Base-by-base conservation (phyloP, 129 eudicot species). In the Cynara cardunculus region DNA sequence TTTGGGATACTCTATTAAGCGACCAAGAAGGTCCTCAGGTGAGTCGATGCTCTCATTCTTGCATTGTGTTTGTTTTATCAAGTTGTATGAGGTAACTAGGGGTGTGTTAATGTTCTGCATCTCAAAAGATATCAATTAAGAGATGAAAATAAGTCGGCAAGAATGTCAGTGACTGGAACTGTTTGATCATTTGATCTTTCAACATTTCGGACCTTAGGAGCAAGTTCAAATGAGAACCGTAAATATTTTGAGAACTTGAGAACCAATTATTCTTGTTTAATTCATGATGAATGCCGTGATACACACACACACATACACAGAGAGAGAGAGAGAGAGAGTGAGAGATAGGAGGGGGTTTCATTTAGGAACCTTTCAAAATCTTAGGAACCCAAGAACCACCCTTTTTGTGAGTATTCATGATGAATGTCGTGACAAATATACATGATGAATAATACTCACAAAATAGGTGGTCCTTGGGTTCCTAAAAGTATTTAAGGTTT, bases 11-110 rank as follows among this genome's bases (percentile, higher is more conserved):
- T 14, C 93, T 96, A n/a, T 89, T 96, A 74, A 92, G 99, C 81
- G 99, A 96, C 81, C 92, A 97, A 4, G 97, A 96, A 87, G 99
- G 99, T 70, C 98, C 93, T 84, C 99, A 92, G 86, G 98, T 96
- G 70, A 71, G 94, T 85, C 30, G 13, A 19, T 74, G 31, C 22
- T 7, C 7, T n/a, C 4, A 16, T 75, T 53, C 26, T 28, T 59
- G 25, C 8, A 12, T 2, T 1, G 19, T 7, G 21, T 61, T 10
- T 22, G 12, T 19, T 30, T 76, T 76, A 21, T 61, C 21, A 66
- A 13, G 69, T 53, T 75, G 9, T 18, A 56, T 56, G 64, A 53
- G 22, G 64, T n/a, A n/a, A 53, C 22, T 18, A 53, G 64, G 64
- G 64, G 64, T 53, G 64, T 53, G 64, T 61, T 61, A 61, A 61